Evolutionary conservation across 257 asterid species (phyloP), one percentile per base, ranked within the genome.

Genomic region (Jacaranda copaia): DNA sequence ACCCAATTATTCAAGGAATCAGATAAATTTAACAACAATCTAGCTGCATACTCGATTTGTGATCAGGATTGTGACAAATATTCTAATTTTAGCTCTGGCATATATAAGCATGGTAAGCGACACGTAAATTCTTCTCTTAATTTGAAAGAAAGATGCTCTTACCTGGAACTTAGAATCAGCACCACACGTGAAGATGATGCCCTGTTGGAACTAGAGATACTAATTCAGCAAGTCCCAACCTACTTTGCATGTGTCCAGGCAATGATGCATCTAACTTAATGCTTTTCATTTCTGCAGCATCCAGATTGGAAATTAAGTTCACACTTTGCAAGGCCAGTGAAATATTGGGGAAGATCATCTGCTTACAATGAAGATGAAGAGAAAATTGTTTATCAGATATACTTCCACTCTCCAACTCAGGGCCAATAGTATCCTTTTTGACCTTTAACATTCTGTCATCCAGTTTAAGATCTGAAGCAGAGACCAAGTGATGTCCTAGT

Each of bases 321-420:
- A 80, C 87, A 64, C 67, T 76, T 82, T 79, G 82, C 85, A 87
- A 62, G 64, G 84, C 90, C 67, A 40, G 42, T 72, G 96, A 87
- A 18, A 95, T 84, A 72, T 90, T 82, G 19, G 97, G 99, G 79
- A 95, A 84, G 64, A 80, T 72, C 89, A 93, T 88, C 83, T 91
- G 89, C 84, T 85, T 95, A 66, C 98, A 95, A 73, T 95, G 99
- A 79, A 95, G 98, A 86, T 93, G 98, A 76, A 95, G 98, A 59
- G 63, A 80, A 40, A 88, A 85, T 38, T 88, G 92, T 82, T 81
- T 88, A 57, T 91, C 98, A 0, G 84, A 84, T 71, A 90, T 49
- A 80, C 88, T 88, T 82, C 98, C 99, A 67, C 74, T 85, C 64
- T 82, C 89, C 81, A 86, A 75, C 77, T 85, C 81, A 51, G 81